These are phyloP conservation scores for Kockovaella imperatae DNA, from an alignment of 768 basidiomycete genomes.

Conservation along the genomic window DNA sequence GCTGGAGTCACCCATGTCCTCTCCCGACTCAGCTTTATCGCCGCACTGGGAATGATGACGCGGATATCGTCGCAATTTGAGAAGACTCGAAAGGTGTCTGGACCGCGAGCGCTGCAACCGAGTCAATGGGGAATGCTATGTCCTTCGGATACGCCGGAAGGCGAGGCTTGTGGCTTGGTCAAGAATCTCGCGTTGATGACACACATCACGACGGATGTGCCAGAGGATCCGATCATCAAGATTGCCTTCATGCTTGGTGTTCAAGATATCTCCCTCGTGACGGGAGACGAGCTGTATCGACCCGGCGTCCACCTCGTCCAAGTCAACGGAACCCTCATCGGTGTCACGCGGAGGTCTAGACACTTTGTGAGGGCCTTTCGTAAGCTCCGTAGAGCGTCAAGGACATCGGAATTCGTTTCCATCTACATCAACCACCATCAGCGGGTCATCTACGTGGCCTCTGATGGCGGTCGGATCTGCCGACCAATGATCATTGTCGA, in stretches of 20 bases:
- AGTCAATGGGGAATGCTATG: constrained; percentile 99
- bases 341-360: constrained; percentile 74
- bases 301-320: constrained; percentile 87
- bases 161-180: constrained; percentile 96
- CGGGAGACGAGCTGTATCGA: constrained; percentile 94
- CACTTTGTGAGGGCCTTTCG: constrained; percentile 87
- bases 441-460: constrained; percentile 85
- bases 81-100: constrained; percentile 97
- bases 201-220: constrained; percentile 97
- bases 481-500: constrained; percentile 96
- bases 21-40: constrained; percentile 88
- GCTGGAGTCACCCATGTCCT: constrained; percentile 98
- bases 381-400: constrained; percentile 79
- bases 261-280: constrained; percentile 87
- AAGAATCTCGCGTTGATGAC: constrained; percentile 99
- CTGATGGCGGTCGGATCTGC: constrained; percentile 96
- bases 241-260: constrained; percentile 93
- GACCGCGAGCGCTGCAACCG: constrained; percentile 91
- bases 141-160: constrained; percentile 97
- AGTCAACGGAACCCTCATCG: constrained; percentile 92
- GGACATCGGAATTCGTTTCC: constrained; percentile 91
- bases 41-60: constrained; percentile 99
- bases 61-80: constrained; percentile 98
- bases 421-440: constrained; percentile 96
- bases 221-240: constrained; percentile 84